phyloP scores from a whole-genome alignment of 768 basidiomycete genomes.

The Pisolithus orientalis region DNA sequence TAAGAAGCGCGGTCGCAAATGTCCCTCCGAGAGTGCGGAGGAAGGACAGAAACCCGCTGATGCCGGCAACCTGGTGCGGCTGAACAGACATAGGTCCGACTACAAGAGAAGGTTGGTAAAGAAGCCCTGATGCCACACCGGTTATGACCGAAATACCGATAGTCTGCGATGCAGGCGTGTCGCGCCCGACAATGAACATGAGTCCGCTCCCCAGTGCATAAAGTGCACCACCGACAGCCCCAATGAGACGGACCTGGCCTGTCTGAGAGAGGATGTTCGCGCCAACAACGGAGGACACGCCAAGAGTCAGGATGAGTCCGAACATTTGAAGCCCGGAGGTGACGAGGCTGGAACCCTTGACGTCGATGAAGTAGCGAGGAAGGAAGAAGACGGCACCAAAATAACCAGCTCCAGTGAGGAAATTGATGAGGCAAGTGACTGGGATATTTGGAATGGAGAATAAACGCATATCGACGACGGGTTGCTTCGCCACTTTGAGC shows the following conservation, averaged over 20 bases:
- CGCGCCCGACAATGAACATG: slow-evolving; percentile 27
- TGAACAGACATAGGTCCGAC: slow-evolving; percentile 31
- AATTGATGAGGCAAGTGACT: slow-evolving; percentile 31
- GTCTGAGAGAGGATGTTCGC: slow-evolving; percentile 29
- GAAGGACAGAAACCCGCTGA: slow-evolving; percentile 31
- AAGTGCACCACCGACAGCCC: slow-evolving; percentile 22
- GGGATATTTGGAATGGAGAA: slow-evolving; percentile 31
- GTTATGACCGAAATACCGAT: slow-evolving; percentile 29
- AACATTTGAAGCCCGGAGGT: slow-evolving; percentile 31
- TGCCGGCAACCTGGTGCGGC: slow-evolving; percentile 28
- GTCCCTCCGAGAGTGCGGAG: slow-evolving; percentile 30
- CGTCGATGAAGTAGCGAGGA: slow-evolving; percentile 34
- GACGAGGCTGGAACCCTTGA: slow-evolving; percentile 28
- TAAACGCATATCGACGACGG: slow-evolving; percentile 28
- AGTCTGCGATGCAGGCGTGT: slow-evolving; percentile 20
- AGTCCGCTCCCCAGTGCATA: slow-evolving; percentile 28
- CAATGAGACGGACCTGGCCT: slow-evolving; percentile 26
- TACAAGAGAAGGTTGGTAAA: slow-evolving; percentile 30
- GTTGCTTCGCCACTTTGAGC: slow-evolving; percentile 26
- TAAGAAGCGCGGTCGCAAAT: slow-evolving; percentile 31
- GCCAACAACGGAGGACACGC: slow-evolving; percentile 29
- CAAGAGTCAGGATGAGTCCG: slow-evolving; percentile 28
- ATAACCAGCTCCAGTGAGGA: slow-evolving; percentile 32
- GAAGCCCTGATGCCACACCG: slow-evolving; percentile 26
- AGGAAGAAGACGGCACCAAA: slow-evolving; percentile 33